Conservation (phyloP, 192 early-diverging fungal species). For the Coemansia sp. region DNA sequence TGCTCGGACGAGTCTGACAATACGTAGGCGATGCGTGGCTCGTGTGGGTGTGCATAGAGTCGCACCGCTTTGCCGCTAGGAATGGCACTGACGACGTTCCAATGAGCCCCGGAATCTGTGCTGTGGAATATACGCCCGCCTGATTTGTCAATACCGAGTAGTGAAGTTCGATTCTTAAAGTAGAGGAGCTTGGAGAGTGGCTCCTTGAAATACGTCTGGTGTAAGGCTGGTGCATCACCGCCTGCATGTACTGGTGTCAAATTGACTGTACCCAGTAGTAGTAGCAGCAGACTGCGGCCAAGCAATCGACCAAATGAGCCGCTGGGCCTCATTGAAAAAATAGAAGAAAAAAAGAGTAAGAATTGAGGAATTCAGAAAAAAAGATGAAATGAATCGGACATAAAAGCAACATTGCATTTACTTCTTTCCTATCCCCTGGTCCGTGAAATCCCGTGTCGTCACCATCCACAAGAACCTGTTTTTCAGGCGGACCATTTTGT, state of each 20-base stretch:
- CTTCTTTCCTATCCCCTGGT: background rate
- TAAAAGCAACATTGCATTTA: background rate
- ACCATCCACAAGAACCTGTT: background rate
- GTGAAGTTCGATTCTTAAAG: conserved; percentile 38
- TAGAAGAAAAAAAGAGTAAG: conserved; percentile 1
- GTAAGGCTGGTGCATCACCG: conserved; percentile 29
- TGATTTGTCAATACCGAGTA: conserved; percentile 61
- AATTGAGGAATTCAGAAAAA: background rate
- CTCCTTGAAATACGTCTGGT: conserved; percentile 42
- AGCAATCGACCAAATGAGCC: conserved; percentile 10
- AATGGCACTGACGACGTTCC: conserved; percentile 58
- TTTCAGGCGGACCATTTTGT: background rate
- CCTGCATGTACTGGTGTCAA: background rate
- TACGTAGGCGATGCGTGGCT: conserved; percentile 57
- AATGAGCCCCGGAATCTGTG: conserved; percentile 66
- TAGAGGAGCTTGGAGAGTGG: conserved; percentile 48
- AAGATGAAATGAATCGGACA: background rate
- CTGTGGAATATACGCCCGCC: conserved; percentile 63
- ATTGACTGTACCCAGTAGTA: conserved; percentile 3
- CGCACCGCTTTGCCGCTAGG: conserved; percentile 45
- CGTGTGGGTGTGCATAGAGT: conserved; percentile 70
- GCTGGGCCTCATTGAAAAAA: conserved; percentile 10
- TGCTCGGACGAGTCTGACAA: conserved; percentile 38
- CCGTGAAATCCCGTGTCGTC: background rate
- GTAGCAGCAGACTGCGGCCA: conserved; percentile 4